These are phyloP conservation scores for Pleurotus giganteus DNA, from an alignment of 768 basidiomycete species.

Conservation along the genomic window DNA sequence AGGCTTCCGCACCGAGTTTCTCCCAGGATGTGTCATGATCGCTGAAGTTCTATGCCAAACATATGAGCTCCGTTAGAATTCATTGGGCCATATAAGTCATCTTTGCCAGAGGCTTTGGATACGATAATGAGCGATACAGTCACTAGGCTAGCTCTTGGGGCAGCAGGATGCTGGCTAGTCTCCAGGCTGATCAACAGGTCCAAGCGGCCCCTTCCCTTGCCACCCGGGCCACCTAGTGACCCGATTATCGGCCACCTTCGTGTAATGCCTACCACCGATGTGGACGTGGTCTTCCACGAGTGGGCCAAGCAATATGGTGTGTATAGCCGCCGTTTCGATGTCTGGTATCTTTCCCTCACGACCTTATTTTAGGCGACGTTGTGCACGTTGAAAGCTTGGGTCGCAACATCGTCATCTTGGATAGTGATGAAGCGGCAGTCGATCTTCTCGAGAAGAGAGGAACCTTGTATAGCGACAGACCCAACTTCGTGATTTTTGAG, in stretches of 20 bases:
- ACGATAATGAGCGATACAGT: no score
- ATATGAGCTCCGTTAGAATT: no score
- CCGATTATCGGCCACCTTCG: slow-evolving; percentile 35
- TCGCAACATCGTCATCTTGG: slow-evolving; percentile 21
- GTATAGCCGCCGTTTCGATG: neutral
- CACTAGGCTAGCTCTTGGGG: neutral
- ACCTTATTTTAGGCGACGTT: slow-evolving; percentile 20
- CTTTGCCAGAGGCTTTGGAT: no score
- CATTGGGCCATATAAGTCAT: no score
- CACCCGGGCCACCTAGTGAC: slow-evolving; percentile 36
- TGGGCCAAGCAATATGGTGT: slow-evolving; percentile 33
- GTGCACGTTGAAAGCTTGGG: slow-evolving; percentile 22
- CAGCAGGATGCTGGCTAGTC: neutral
- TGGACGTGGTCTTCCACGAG: slow-evolving; percentile 25
- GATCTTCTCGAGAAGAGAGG: slow-evolving; percentile 27
- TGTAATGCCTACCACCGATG: slow-evolving; percentile 27
- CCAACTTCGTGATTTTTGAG: no score
- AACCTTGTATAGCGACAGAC: slow-evolving; percentile 24
- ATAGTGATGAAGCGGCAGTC: slow-evolving; percentile 22
- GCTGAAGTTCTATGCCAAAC: no score
- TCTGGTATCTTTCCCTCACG: neutral
- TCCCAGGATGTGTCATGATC: no score
- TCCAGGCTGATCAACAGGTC: neutral
- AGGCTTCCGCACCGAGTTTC: no score
- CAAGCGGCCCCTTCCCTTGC: slow-evolving; percentile 8